phyloP scores from a whole-genome alignment of 208 protist genomes.

The Tritrichomonas foetus region DNA sequence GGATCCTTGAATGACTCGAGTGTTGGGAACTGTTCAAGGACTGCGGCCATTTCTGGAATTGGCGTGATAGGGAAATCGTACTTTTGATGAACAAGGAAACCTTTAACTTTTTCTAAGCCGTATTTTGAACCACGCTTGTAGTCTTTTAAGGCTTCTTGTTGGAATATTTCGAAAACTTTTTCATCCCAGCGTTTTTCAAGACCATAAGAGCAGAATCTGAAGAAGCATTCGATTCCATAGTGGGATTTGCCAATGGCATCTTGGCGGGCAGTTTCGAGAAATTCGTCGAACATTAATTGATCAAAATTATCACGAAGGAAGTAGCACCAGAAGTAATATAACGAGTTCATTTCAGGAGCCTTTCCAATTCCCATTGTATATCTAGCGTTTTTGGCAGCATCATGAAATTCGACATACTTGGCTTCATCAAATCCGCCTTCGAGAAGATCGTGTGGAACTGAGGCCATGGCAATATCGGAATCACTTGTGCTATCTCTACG shows the following conservation, averaged over 20 bases:
- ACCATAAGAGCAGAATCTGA: conserved; percentile 20
- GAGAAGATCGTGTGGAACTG: too few relatives aligned
- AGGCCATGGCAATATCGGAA: too few relatives aligned
- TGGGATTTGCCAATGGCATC: background rate
- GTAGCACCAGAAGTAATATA: conserved; percentile 29
- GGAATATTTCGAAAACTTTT: background rate
- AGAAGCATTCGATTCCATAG: conserved; percentile 25
- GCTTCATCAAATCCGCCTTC: background rate
- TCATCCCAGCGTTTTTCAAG: conserved; percentile 6
- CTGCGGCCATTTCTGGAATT: background rate
- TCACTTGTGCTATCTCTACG: too few relatives aligned
- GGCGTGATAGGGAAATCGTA: background rate
- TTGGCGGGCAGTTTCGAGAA: background rate
- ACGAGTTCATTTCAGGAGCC: background rate
- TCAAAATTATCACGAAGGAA: conserved; percentile 22
- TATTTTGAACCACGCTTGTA: background rate
- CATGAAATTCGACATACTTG: background rate
- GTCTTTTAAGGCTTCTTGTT: background rate
- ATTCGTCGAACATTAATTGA: background rate
- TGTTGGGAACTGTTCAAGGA: background rate
- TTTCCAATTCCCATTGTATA: background rate
- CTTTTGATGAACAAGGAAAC: background rate
- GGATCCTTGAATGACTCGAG: background rate
- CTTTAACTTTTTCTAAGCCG: background rate
- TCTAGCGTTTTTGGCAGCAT: background rate